Evolutionary conservation across 768 basidiomycete genomes (phyloP), one percentile per base, ranked within the genome.

Genomic region (Lactifluus pinguis): DNA sequence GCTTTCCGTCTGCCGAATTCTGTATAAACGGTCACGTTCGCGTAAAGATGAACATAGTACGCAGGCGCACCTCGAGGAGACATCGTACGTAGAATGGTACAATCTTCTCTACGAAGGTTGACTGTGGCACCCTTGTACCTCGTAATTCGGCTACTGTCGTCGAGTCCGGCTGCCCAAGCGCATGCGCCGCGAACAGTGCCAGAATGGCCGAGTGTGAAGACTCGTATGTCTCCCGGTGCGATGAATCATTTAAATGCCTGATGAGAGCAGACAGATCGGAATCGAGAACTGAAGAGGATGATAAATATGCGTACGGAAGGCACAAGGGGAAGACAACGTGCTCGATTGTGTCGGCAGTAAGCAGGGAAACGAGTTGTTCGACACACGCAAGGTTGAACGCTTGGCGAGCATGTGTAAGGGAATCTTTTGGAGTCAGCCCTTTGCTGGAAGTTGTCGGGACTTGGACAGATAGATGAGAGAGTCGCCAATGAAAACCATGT

Each of bases 151-250:
- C 52, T 30, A 15, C 62, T 47, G 25, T 56, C 42, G 25, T 53
- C 25, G 58, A 53, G 42, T 51, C 44, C 8, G 54, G 41, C 55
- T 69, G 59, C 8, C 56, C 64, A 29, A 81, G 77, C 0, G 83
- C 80, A 66, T 80, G 78, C 32, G 82, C 77, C 10, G 86, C 80
- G 68, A 92, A 86, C 44, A 91, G 76, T 4, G 91, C 79, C 14
- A 95, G 75, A 39, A 94, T 73, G 30, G 89, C 88, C 9, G 92
- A 93, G 69, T 94, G 92, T 1, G 91, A 84, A 0, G 89, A 87
- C 70, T 95, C 92, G 66, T 84, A 94, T n/a, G 83, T 83, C 64
- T 92, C 87, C 38, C 87, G 83, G 64, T 89, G 76, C 14, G 57
- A 59, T 1, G 83, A 65, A 59, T 84, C 79, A 55, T 75, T 77